Evolutionary conservation across 2,329 filamentous ascomycete species (phyloP).

Genomic region (Penicillium paneum): DNA sequence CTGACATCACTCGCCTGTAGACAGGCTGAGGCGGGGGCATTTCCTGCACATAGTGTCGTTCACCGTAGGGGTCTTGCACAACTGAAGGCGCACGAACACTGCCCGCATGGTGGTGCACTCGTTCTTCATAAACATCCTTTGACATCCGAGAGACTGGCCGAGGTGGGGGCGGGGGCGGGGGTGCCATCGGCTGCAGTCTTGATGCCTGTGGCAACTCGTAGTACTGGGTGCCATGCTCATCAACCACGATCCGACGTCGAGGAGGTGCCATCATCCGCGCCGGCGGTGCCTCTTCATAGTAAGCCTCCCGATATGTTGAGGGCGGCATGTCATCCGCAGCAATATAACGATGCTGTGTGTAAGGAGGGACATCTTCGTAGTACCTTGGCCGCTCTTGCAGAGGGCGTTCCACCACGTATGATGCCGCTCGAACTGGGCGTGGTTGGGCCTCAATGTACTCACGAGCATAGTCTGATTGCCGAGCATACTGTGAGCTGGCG

Average conservation of each 20-base stretch:
- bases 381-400: conserved; percentile 37
- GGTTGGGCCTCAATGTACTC: conserved; percentile 48
- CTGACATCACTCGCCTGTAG: conserved; percentile 40
- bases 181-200: conserved; percentile 33
- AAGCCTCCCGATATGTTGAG: conserved; percentile 40
- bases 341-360: conserved; percentile 34
- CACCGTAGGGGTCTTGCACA: conserved; percentile 41
- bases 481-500: conserved; percentile 46
- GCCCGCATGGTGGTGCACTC: conserved; percentile 27
- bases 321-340: conserved; percentile 38
- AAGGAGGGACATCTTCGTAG: conserved; percentile 38
- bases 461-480: conserved; percentile 41
- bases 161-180: conserved; percentile 32
- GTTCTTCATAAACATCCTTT: conserved; percentile 36
- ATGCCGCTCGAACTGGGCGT: conserved; percentile 35
- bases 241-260: conserved; percentile 69
- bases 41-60: conserved; percentile 43
- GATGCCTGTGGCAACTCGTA: conserved; percentile 52
- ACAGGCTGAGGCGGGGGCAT: conserved; percentile 43
- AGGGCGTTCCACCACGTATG: conserved; percentile 43
- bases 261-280: conserved; percentile 52
- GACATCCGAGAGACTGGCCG: conserved; percentile 34
- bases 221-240: conserved; percentile 81
- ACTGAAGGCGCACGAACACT: conserved; percentile 43
- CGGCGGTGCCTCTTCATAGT: conserved; percentile 44